Base-by-base conservation (phyloP, 345 rosid genomes). In the Eucalyptus brandiana region DNA sequence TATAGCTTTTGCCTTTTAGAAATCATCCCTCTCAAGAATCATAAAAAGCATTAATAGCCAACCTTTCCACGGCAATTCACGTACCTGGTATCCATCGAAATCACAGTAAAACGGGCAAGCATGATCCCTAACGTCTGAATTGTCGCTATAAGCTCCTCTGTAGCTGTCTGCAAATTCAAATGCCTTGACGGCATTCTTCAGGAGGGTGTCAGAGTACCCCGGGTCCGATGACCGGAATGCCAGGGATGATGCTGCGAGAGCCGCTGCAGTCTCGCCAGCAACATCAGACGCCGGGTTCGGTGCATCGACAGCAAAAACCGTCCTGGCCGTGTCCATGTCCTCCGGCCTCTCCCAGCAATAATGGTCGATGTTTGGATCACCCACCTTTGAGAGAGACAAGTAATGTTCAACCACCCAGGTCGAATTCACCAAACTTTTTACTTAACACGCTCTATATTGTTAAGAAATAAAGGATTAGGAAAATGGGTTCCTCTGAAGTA, bases 341-440 rank as follows among this genome's bases (percentile, higher is more conserved):
- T 98, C 99, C 6, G 99, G 99, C 45, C 99, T 92, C 91, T 98
- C 99, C 99, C 99, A 98, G 42, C 99, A 98, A 87, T 89, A 92
- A 87, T 98, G 99, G 93, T 98, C 99, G 34, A 69, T 92, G n/a
- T 65, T 91, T 81, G 99, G 99, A 92, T 98, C 99, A 87, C 99
- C 99, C 91, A 98, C 99, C 99, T 98, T 58, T 62, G 90, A 47
- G 42, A 21, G 23, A 17, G 58, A 86, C 85, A 86, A 47, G 51
- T 18, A 28, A 86, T 86, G 37, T 37, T 50, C 44, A 32, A 53
- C 62, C 37, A 34, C 48, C 42, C 56, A 86, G 62, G 54, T 49
- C 53, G 56, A 86, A 30, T 86, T 32, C 53, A 86, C 53, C 40
- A 48, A 45, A 86, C 54, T 48, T 48, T 48, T 18, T 48, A 21